Conservation (phyloP, 768 basidiomycete genomes). For the Mycena kentingensis region DNA sequence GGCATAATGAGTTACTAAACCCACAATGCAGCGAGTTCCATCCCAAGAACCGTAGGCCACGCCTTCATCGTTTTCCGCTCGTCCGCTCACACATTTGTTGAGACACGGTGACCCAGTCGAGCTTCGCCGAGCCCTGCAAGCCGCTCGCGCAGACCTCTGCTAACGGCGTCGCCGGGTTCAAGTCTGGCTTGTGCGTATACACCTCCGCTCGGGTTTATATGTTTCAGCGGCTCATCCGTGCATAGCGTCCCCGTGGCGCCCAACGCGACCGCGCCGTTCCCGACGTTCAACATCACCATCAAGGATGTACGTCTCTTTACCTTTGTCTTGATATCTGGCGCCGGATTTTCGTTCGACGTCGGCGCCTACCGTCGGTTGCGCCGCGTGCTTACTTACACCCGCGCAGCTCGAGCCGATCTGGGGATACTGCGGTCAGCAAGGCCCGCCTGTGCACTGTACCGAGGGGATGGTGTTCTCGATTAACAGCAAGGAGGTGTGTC, state of each 20-base stretch:
- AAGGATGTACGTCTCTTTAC: slow-evolving; percentile 31
- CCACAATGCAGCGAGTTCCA: neutral
- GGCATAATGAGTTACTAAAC: no score
- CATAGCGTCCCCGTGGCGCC: neutral
- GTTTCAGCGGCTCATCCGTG: neutral
- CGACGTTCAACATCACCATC: slow-evolving; percentile 39
- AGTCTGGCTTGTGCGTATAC: slow-evolving; percentile 26
- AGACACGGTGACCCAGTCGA: slow-evolving; percentile 24
- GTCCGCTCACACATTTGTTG: no score
- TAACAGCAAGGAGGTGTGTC: slow-evolving; percentile 40
- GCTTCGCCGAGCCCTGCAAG: slow-evolving; percentile 19
- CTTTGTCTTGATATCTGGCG: neutral
- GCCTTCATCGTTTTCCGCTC: no score
- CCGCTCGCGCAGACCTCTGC: slow-evolving; percentile 7
- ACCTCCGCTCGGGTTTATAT: neutral
- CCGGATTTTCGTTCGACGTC: no score
- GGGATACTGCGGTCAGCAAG: slow-evolving; percentile 30
- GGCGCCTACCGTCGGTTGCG: neutral
- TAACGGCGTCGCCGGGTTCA: slow-evolving; percentile 17
- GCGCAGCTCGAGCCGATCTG: slow-evolving; percentile 41
- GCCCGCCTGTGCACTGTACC: slow-evolving; percentile 41
- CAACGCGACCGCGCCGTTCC: slow-evolving; percentile 34
- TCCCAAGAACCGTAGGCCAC: slow-evolving; percentile 27
- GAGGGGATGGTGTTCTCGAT: slow-evolving; percentile 49
- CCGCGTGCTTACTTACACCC: neutral